Evolutionary conservation across 163 green algal species (phyloP), one percentile per base, ranked within the genome.

Genomic region (Chlamydomonas reinhardtii): DNA sequence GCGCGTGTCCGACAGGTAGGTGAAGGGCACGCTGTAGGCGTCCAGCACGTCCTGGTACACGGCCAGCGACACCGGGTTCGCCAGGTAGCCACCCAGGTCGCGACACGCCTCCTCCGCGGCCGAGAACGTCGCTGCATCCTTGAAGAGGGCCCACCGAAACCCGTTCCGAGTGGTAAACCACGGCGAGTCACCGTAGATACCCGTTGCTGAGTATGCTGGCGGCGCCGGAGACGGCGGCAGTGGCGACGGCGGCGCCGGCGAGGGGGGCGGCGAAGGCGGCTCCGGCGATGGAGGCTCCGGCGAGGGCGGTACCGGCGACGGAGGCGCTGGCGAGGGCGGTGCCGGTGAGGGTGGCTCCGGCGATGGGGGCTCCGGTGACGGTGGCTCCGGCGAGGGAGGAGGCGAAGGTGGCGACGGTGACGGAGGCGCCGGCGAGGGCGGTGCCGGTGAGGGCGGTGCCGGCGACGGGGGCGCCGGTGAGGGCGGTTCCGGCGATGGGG

Each of bases 91-190:
- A 1, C 69, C 80, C 34, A 59, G 64, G 27, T 20, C 2, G 31
- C 80, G 69, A 56, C 80, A 86, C 16, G 35, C 34, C 19, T 79
- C 80, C 54, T 86, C 80, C 4, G 80, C 80, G 6, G 22, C 32
- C 11, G 15, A 15, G 17, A 86, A 86, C 16, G 80, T n/a, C 56
- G 65, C 56, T 17, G 80, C 31, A 2, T 29, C 56, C 0, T 56
- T 71, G 56, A 86, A 86, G 0, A 86, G 70, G 9, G 34, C 80
- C 80, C 80, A 86, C 8, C 70, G 69, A 6, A 71, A 35, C 2
- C 54, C 35, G 12, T 73, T 73, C 25, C 78, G 73, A 2, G 56
- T 73, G 22, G 80, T 86, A 19, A 86, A 86, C 80, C 80, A 86
- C 0, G 80, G 80, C 16, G 80, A 16, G 0, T 29, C 69, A 19